Base-by-base conservation (phyloP, 179 eudicot species). In the Actinidia chinensis region DNA sequence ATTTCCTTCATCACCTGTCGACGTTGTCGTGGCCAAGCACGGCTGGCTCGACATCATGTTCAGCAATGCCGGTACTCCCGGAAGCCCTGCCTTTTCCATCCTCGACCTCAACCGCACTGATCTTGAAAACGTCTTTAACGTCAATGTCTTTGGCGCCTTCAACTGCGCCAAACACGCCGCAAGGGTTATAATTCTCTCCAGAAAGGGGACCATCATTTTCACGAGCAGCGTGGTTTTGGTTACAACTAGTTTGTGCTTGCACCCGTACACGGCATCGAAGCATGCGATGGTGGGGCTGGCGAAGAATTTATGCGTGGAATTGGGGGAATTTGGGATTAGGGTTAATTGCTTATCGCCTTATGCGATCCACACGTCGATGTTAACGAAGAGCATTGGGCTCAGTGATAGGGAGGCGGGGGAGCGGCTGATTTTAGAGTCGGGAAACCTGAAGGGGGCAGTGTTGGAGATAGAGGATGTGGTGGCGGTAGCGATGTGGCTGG, bases 121-220 rank as follows among this genome's bases (percentile, higher is more conserved):
- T 22, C 0, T 65, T 3, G 40, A 65, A 2, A 65, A 7, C 20
- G 70, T 65, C 17, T 65, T 65, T 13, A 22, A 36, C 1, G 70
- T 65, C 46, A 65, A 65, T 11, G 70, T 65, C 5, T 65, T 14
- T 42, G 70, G 70, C 20, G 46, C 70, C 7, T 33, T 65, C 46
- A 33, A 33, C 20, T 42, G 70, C 20, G 70, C 70, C 5, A 65
- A 65, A 15, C 70, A 65, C 48, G 70, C 70, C 11, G 70, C 70
- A 0, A 65, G 48, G 6, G 70, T 40, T 6, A 65, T 65, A 47
- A 36, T 65, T 7, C 70, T 22, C 22, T 46, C 48, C 0, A 65
- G 17, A 22, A 65, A 40, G 40, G 70, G 70, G 13, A 43, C 17
- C 47, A 65, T 65, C 40, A 20, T 65, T 5, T 65, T 33, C 8